Evolutionary conservation across 2,329 filamentous ascomycete species (phyloP).

Genomic region (Xylariaceae sp.): DNA sequence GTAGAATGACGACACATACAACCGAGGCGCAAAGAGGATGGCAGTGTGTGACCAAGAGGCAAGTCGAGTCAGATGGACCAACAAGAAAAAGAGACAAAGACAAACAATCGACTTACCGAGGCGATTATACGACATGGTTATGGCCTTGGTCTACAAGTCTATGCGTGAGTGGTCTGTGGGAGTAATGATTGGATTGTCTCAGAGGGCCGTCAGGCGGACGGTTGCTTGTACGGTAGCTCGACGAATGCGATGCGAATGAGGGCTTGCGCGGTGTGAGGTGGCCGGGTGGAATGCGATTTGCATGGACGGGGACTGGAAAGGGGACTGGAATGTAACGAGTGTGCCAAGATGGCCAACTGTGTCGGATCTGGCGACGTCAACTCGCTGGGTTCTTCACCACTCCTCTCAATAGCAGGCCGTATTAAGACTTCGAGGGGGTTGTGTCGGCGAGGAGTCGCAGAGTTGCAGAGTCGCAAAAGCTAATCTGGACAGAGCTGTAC

Average conservation of each 20-base stretch:
- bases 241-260: constrained; percentile 11
- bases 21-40: background rate
- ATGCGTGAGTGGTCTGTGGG: constrained; percentile 11
- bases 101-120: constrained; percentile 55
- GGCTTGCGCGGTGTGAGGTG: constrained; percentile 8
- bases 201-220: background rate
- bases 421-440: background rate
- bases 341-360: constrained; percentile 1
- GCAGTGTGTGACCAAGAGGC: constrained; percentile 3
- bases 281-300: constrained; percentile 13
- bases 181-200: constrained; percentile 11
- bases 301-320: constrained; percentile 3
- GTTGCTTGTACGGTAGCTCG: no score
- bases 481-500: no score
- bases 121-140: constrained; percentile 70
- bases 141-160: constrained; percentile 17
- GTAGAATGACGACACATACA: constrained; percentile 5
- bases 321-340: constrained; percentile 13
- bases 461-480: background rate
- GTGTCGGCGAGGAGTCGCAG: background rate
- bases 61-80: constrained; percentile 14
- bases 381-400: background rate
- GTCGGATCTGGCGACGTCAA: constrained; percentile 6
- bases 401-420: constrained; percentile 10
- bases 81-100: constrained; percentile 22